Evolutionary conservation across 306 rosid species (phyloP).

Genomic region (Fagus crenata): DNA sequence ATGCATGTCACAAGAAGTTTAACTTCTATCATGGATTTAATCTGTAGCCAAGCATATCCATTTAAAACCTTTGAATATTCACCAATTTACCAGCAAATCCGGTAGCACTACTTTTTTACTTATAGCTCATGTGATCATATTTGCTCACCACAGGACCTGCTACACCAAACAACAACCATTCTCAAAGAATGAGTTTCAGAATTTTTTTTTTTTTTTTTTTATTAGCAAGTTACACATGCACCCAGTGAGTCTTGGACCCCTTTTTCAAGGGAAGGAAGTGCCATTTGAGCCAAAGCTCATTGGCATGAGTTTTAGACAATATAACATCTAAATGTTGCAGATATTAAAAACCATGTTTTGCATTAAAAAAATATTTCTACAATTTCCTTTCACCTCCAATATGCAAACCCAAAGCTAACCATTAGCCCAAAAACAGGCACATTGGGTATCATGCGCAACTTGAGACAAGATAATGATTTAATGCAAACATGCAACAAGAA

Average conservation of each 20-base stretch:
- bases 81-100: not conserved
- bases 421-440: not conserved
- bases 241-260: too few relatives aligned
- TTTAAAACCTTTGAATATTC: not conserved
- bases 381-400: not conserved
- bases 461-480: conserved; percentile 9
- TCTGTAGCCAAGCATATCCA: conserved; percentile 4
- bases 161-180: not conserved
- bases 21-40: not conserved
- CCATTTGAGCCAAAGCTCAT: too few relatives aligned
- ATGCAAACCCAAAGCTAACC: not conserved
- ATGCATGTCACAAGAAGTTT: not conserved
- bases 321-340: not conserved
- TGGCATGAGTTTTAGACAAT: not conserved
- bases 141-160: not conserved
- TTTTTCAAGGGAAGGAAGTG: too few relatives aligned
- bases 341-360: not conserved
- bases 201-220: too few relatives aligned
- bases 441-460: conserved; percentile 2
- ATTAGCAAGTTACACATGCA: too few relatives aligned
- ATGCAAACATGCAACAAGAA: not conserved
- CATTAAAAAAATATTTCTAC: not conserved
- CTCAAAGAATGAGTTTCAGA: not conserved
- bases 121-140: not conserved
- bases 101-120: not conserved